Evolutionary conservation across 441 rosid genomes (phyloP).

Genomic region (Heliophila coronopifolia): DNA sequence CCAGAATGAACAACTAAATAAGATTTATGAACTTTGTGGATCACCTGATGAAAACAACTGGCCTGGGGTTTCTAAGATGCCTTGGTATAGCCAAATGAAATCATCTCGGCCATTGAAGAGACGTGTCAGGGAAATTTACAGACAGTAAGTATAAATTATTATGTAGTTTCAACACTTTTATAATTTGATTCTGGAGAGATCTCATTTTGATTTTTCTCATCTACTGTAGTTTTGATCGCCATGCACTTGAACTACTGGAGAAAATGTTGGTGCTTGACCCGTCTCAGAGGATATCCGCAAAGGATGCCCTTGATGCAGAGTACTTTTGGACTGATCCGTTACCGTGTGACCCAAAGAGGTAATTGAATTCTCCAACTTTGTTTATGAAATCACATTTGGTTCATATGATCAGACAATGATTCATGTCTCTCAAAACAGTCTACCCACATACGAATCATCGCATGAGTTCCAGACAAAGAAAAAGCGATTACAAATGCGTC

Average conservation of each 20-base stretch:
- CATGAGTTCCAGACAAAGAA: constrained; percentile 98
- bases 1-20: constrained; percentile 85
- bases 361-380: background rate
- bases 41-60: constrained; percentile 84
- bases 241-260: constrained; percentile 89
- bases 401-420: constrained; percentile 1
- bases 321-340: constrained; percentile 96
- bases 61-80: constrained; percentile 90
- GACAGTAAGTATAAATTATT: constrained; percentile 52
- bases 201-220: constrained; percentile 7
- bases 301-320: constrained; percentile 96
- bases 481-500: constrained; percentile 85
- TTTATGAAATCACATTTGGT: background rate
- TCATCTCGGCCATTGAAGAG: constrained; percentile 75
- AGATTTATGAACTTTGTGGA: constrained; percentile 92
- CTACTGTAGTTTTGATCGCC: constrained; percentile 67
- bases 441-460: constrained; percentile 89
- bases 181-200: constrained; percentile 8
- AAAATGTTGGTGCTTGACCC: constrained; percentile 93
- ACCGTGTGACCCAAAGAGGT: constrained; percentile 97
- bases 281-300: constrained; percentile 86
- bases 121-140: constrained; percentile 77
- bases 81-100: constrained; percentile 85
- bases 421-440: constrained; percentile 35
- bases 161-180: background rate